phyloP scores from a whole-genome alignment of 305 asterid genomes.

The Fraxinus albicans region DNA sequence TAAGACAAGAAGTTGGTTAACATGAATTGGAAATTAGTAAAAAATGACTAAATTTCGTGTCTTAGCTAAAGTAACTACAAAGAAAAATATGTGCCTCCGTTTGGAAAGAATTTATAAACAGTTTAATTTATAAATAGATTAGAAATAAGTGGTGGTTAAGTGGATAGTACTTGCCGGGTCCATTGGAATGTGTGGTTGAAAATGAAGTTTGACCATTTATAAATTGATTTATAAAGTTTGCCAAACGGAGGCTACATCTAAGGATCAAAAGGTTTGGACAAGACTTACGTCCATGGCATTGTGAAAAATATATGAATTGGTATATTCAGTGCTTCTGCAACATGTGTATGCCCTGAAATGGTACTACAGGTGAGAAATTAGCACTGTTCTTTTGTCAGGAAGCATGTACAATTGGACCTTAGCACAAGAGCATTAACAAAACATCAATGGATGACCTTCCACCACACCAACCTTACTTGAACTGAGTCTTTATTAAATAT shows the following conservation, averaged over 20 bases:
- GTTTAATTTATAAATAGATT: neutral
- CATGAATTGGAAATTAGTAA: conserved; percentile 3
- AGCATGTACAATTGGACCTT: conserved; percentile 12
- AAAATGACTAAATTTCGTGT: neutral
- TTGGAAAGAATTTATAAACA: neutral
- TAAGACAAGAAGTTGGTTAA: conserved; percentile 6
- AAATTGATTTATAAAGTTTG: neutral
- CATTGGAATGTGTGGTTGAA: neutral
- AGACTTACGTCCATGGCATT: conserved; percentile 93
- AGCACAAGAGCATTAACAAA: conserved; percentile 15
- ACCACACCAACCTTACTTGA: neutral
- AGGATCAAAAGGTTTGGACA: conserved; percentile 21
- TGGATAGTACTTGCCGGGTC: neutral
- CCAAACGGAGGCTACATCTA: neutral
- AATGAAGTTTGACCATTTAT: neutral
- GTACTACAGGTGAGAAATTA: conserved; percentile 29
- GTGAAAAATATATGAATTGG: conserved; percentile 84
- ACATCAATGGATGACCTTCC: neutral
- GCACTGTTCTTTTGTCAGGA: neutral
- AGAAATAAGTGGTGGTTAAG: neutral
- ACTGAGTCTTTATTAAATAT: neutral
- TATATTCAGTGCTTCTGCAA: conserved; percentile 70
- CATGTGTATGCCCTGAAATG: conserved; percentile 73
- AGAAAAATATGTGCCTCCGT: conserved; percentile 12
- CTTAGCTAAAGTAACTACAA: conserved; percentile 13